Evolutionary conservation across 2,329 filamentous ascomycete species (phyloP).

Genomic region (Alternaria atra): DNA sequence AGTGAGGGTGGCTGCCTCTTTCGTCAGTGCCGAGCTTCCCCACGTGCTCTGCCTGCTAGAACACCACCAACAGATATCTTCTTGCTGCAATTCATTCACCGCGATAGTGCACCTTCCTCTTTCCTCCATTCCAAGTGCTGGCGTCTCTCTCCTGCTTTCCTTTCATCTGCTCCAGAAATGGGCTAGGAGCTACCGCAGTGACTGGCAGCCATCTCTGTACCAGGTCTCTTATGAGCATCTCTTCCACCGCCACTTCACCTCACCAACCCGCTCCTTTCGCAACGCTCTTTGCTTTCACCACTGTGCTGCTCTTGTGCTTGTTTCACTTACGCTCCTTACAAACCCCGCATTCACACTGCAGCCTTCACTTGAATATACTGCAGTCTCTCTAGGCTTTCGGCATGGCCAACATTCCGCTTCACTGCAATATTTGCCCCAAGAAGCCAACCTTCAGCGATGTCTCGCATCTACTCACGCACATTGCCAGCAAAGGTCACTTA

Average conservation of each 20-base stretch:
- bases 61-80: conserved; percentile 39
- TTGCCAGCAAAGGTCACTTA: conserved; percentile 91
- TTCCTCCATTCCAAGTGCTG: conserved; percentile 21
- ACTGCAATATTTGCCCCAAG: conserved; percentile 85
- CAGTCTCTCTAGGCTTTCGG: conserved; percentile 39
- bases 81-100: conserved; percentile 22
- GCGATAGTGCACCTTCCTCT: conserved; percentile 33
- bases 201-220: conserved; percentile 32
- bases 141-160: conserved; percentile 27
- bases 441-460: conserved; percentile 85
- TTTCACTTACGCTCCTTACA: conserved; percentile 39
- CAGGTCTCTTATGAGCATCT: conserved; percentile 32
- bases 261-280: conserved; percentile 50
- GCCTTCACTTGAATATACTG: conserved; percentile 8
- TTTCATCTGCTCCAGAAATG: conserved; percentile 25
- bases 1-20: conserved; percentile 55
- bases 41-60: conserved; percentile 45
- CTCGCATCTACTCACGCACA: conserved; percentile 90
- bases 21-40: conserved; percentile 30
- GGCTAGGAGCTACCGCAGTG: conserved; percentile 34
- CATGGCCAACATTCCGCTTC: conserved; percentile 68
- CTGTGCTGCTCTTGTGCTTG: conserved; percentile 34
- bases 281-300: conserved; percentile 32
- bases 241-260: conserved; percentile 42
- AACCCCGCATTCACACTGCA: conserved; percentile 14